Base-by-base conservation (phyloP, 2,329 filamentous ascomycete species). In the Fusarium buxicola region DNA sequence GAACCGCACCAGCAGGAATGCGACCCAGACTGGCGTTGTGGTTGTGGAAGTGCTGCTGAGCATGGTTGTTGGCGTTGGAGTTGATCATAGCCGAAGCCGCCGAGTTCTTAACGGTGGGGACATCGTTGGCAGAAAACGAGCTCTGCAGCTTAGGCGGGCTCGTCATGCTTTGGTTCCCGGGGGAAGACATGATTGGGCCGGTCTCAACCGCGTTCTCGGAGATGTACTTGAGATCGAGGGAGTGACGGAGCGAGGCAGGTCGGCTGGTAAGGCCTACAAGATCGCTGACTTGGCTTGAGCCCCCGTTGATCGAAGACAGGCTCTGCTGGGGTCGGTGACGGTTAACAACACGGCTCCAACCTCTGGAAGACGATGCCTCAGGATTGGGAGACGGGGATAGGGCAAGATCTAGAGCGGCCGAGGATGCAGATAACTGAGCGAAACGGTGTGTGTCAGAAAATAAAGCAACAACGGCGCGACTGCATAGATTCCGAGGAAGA, bases 91-190 rank as follows among this genome's bases (percentile, higher is more conserved):
- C 71, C 43, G 83, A 76, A 43, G 79, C 82, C 51, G 85, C 84
- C 50, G 85, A 81, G 66, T 83, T 89, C 84, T 95, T 96, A 72
- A 93, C 82, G 8, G 93, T 96, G 5, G 93, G 91, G 16, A 97
- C 84, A 72, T 98, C 94, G 75, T 91, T 95, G 50, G 92, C 88
- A 9, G 95, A 97, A 79, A 92, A 97, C 0, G 94, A 97, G 39
- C 91, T 89, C 77, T 94, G 91, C 55, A 97, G 77, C 80, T 92
- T 92, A 27, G 89, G 87, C 31, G 90, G 86, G 49, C 86, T 86
- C 24, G 86, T 82, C 74, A 90, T 84, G 58, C 77, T 76, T 58
- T 84, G 81, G 55, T 74, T 84, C 24, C 78, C 75, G 13, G 84
- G 76, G 3, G 85, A 78, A 25, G 82, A 76, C 60, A 82, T 78